Conservation (phyloP, 768 basidiomycete genomes). For the Clitopilus passeckerianus region DNA sequence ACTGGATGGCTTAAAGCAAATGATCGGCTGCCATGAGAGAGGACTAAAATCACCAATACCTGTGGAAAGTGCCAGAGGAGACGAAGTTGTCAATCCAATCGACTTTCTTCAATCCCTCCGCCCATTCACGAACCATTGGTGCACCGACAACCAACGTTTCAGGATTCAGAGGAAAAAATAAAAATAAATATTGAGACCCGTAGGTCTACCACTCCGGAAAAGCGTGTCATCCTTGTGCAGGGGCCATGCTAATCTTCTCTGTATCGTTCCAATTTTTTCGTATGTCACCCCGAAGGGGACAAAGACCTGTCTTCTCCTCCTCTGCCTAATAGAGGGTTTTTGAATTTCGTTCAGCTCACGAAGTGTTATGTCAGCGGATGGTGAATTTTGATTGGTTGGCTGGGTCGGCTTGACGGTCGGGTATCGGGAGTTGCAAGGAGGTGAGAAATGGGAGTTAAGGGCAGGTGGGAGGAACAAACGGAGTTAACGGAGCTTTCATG, state of each 20-base stretch:
- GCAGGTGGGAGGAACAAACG: background rate
- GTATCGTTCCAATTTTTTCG: constrained; percentile 99
- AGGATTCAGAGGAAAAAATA: constrained; percentile 2
- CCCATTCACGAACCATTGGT: too few relatives aligned
- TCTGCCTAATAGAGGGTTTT: constrained; percentile 2
- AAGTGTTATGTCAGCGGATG: background rate
- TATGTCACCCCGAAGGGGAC: constrained; percentile 92
- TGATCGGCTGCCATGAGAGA: too few relatives aligned
- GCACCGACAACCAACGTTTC: too few relatives aligned
- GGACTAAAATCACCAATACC: too few relatives aligned
- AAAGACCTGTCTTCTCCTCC: constrained; percentile 9
- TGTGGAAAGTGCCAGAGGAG: too few relatives aligned
- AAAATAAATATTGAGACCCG: constrained; percentile 36
- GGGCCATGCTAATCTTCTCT: constrained; percentile 99
- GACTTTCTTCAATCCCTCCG: too few relatives aligned
- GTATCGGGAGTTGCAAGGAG: too few relatives aligned
- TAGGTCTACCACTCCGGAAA: constrained; percentile 80
- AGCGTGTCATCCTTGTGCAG: constrained; percentile 99
- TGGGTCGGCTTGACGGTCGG: too few relatives aligned
- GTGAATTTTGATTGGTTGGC: too few relatives aligned
- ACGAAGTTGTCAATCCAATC: too few relatives aligned
- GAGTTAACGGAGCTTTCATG: background rate
- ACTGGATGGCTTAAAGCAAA: too few relatives aligned
- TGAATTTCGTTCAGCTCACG: constrained; percentile 19
- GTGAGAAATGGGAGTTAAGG: constrained; percentile 4